phyloP scores from a whole-genome alignment of 768 basidiomycete species.

The Rhizopogon vesiculosus region DNA sequence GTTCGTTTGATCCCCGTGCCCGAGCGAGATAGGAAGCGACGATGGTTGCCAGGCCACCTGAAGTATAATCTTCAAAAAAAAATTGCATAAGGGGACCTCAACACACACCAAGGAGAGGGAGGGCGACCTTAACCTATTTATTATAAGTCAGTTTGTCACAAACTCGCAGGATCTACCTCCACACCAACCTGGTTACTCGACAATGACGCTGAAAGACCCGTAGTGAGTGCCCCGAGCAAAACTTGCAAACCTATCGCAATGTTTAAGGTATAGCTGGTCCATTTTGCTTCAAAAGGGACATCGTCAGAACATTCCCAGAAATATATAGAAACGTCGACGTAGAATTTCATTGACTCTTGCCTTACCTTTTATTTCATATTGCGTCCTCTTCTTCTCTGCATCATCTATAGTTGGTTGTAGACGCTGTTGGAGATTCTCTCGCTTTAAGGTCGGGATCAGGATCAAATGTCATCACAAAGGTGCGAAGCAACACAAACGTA shows the following conservation, averaged over 20 bases:
- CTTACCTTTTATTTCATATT: slow-evolving; percentile 42
- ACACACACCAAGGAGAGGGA: slow-evolving; percentile 34
- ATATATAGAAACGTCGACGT: slow-evolving; percentile 5
- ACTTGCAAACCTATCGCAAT: slow-evolving; percentile 61
- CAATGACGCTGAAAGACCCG: slow-evolving; percentile 50
- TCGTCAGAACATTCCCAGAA: slow-evolving; percentile 2
- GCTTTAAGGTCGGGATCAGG: slow-evolving; percentile 6
- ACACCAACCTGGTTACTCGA: slow-evolving; percentile 35
- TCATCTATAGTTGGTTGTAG: slow-evolving; percentile 47
- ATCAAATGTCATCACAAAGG: background rate
- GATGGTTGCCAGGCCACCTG: slow-evolving; percentile 63
- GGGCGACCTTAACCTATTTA: slow-evolving; percentile 31
- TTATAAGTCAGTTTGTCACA: background rate
- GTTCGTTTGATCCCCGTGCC: slow-evolving; percentile 64
- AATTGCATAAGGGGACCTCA: background rate
- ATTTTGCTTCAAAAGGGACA: slow-evolving; percentile 20
- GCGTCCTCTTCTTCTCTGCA: slow-evolving; percentile 41
- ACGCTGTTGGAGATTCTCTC: slow-evolving; percentile 44
- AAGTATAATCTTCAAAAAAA: background rate
- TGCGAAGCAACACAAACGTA: slow-evolving; percentile 9
- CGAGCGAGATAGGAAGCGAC: slow-evolving; percentile 72
- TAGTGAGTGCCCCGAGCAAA: slow-evolving; percentile 60
- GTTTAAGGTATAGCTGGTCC: slow-evolving; percentile 31
- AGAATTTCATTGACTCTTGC: background rate
- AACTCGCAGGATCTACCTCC: background rate